Evolutionary conservation across 768 basidiomycete genomes (phyloP).

Genomic region (Boletales sp.): DNA sequence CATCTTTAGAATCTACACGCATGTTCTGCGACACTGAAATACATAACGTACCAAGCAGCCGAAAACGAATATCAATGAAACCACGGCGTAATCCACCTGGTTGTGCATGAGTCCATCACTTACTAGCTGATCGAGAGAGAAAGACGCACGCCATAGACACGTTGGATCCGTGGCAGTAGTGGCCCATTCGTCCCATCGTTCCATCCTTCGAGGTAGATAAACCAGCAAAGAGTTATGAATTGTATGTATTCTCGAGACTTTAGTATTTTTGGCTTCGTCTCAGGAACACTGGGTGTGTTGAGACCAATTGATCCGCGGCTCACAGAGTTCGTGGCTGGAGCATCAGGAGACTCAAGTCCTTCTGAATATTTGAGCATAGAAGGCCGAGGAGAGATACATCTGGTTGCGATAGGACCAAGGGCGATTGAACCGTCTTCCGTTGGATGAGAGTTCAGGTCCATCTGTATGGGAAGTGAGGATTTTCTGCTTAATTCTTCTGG

Average conservation of each 20-base stretch:
- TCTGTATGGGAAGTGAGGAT: not conserved
- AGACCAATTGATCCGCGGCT: not conserved
- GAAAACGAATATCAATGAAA: constrained; percentile 53
- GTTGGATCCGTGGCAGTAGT: constrained; percentile 69
- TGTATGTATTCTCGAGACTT: constrained; percentile 18
- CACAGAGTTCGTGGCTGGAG: not conserved
- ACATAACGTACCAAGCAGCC: constrained; percentile 38
- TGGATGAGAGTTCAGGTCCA: constrained; percentile 3
- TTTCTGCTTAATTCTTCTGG: not conserved
- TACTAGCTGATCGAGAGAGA: too few species aligned
- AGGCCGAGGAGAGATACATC: not conserved
- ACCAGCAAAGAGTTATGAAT: constrained; percentile 32
- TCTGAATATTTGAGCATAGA: constrained; percentile 3
- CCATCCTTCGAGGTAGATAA: constrained; percentile 64
- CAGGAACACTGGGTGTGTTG: not conserved
- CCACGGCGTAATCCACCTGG: constrained; percentile 48
- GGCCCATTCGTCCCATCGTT: constrained; percentile 77
- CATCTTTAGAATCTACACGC: constrained; percentile 15
- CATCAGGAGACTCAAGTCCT: not conserved
- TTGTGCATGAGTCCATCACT: not conserved
- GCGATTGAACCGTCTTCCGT: constrained; percentile 1
- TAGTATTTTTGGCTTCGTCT: too few species aligned
- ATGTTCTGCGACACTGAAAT: not conserved
- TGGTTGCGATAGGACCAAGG: constrained; percentile 1
- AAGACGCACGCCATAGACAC: constrained; percentile 42